Evolutionary conservation across 78 protist species (phyloP), one percentile per base, ranked within the genome.

Genomic region (Cavenderia fasciculata): DNA sequence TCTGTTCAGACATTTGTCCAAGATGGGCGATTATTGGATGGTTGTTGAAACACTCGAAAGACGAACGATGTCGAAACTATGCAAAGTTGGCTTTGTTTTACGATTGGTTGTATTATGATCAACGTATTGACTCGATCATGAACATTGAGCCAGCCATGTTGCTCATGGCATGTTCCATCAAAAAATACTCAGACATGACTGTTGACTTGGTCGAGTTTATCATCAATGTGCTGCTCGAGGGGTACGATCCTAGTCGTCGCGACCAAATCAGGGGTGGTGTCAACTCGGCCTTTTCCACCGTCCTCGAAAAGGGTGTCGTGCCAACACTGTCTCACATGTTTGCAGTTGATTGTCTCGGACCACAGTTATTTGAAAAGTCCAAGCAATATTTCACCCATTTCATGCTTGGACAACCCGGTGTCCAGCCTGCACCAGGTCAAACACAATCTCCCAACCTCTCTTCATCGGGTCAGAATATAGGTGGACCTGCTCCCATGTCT

Each of bases 1-100:
- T 92, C 7, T 69, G 88, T 41, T 44, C 76, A 8, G 94, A 93
- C 44, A 65, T 94, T n/a, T 71, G 73, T 1, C 92, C 96, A 8
- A 25, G 96, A 23, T 94, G 96, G 95, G 96, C 95, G 8, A 69
- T 92, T 34, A 92, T 94, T 23, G 96, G 96, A 7, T 94, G 96
- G 96, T 2, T 94, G 25, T 3, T 94, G 36, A 57, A 59, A 29
- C 87, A 62, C 25, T 85, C 79, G 8, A 73, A 72, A 44, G 21
- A 41, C 0, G 86, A 61, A 6, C 31, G 40, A 18, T 90, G 88
- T 87, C 70, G 74, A 86, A 34, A 74, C 36, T 52, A 78, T 11
- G 59, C 74, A 14, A 94, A 92, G 19, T 31, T 69, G 54, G 85
- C 94, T 0, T 23, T 92, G 38, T 94, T 92, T 41, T 92, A 56